These are phyloP conservation scores for Camellia granthamiana DNA, from an alignment of 148 eudicot species.

Conservation along the genomic window DNA sequence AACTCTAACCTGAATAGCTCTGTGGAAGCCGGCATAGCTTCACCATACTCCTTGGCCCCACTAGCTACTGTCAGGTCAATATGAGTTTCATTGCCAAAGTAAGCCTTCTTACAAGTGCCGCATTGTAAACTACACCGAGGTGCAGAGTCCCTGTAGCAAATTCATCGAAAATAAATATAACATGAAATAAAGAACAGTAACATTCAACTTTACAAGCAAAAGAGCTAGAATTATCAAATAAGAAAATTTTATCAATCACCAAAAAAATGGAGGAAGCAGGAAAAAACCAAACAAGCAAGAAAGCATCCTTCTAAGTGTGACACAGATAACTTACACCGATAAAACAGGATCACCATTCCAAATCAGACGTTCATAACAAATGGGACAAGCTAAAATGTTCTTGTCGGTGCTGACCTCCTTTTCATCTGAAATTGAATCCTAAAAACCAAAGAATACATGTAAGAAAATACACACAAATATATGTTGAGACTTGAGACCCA, in stretches of 20 bases:
- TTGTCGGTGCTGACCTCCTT: constrained; percentile 32
- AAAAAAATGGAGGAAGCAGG: not conserved
- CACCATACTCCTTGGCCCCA: constrained; percentile 61
- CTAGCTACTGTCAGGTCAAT: constrained; percentile 66
- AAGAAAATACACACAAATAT: not conserved
- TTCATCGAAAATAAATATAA: constrained; percentile 10
- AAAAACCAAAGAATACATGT: constrained; percentile 5
- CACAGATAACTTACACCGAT: constrained; percentile 55
- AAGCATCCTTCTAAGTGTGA: not conserved
- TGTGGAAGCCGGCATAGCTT: constrained; percentile 56
- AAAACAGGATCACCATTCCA: constrained; percentile 48
- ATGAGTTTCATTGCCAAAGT: constrained; percentile 48
- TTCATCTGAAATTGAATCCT: constrained; percentile 42
- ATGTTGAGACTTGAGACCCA: not conserved
- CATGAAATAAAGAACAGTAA: not conserved
- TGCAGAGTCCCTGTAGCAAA: constrained; percentile 45
- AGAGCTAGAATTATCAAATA: not conserved
- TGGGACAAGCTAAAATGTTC: constrained; percentile 69
- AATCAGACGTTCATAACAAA: constrained; percentile 58
- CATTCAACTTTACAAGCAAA: constrained; percentile 7
- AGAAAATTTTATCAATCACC: constrained; percentile 9
- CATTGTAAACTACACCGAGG: constrained; percentile 45
- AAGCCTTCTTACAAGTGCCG: constrained; percentile 54
- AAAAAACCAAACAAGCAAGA: not conserved
- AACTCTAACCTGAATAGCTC: constrained; percentile 71